Percentiles rank a stretch among this genome's conserved stretches.
Evolutionary conservation across 352 stramenopile species (phyloP).

Genomic region (Phytophthora agathidicida): DNA sequence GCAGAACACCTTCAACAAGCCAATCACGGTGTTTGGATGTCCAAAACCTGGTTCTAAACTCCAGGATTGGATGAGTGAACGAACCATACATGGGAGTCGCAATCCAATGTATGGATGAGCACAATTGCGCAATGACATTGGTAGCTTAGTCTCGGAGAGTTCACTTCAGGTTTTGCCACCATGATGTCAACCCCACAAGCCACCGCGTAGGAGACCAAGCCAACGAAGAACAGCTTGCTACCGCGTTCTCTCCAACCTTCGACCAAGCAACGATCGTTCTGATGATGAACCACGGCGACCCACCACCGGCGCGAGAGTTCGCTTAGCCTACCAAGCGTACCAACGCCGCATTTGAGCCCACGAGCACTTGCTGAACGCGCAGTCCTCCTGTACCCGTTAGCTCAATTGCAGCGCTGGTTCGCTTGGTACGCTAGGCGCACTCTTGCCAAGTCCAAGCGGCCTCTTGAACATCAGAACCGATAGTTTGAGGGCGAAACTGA

Average conservation of each 20-base stretch:
- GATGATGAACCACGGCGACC: constrained; percentile 1
- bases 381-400: constrained; percentile 7
- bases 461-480: background rate
- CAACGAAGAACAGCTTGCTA: background rate
- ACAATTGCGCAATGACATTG: background rate
- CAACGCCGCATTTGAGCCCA: constrained; percentile 28
- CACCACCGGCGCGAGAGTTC: constrained; percentile 18
- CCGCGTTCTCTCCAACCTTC: background rate
- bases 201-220: background rate
- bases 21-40: constrained; percentile 23
- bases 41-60: constrained; percentile 12
- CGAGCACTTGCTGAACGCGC: background rate
- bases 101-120: no score
- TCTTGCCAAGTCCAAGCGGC: constrained; percentile 18
- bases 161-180: constrained; percentile 10
- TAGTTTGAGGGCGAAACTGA: background rate
- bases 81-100: no score
- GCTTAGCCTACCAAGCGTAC: constrained; percentile 35
- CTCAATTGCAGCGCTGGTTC: constrained; percentile 30
- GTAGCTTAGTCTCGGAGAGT: background rate
- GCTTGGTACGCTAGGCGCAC: constrained; percentile 25
- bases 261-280: background rate
- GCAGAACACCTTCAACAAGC: background rate
- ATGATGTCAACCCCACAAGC: constrained; percentile 9
- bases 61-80: constrained; percentile 14